Evolutionary conservation across 2,329 filamentous ascomycete species (phyloP).

Genomic region (Aspergillus quadrilineatus): DNA sequence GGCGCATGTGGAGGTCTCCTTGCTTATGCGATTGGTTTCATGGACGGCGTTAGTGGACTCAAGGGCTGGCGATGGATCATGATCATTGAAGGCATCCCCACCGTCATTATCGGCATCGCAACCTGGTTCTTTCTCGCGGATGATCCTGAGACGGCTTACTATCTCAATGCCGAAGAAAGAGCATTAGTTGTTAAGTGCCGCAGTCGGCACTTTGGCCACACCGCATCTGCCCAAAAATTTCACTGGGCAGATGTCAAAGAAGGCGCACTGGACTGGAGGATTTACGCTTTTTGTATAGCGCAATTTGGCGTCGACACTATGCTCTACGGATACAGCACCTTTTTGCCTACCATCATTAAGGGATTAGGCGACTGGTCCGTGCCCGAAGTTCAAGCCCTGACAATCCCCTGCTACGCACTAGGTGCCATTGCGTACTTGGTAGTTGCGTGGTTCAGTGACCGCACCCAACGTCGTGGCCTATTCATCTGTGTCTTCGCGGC

Average conservation of each 20-base stretch:
- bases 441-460: constrained; percentile 66
- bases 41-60: constrained; percentile 66
- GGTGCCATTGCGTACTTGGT: constrained; percentile 69
- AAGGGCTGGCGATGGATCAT: constrained; percentile 73
- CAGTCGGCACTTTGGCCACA: constrained; percentile 52
- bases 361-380: constrained; percentile 64
- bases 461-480: constrained; percentile 63
- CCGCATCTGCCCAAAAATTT: constrained; percentile 52
- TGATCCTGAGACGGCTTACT: constrained; percentile 63
- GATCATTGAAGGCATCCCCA: constrained; percentile 57
- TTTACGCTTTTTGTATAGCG: constrained; percentile 66
- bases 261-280: constrained; percentile 72
- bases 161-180: constrained; percentile 60
- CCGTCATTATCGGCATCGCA: constrained; percentile 55
- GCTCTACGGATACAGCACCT: constrained; percentile 76
- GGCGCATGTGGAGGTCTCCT: constrained; percentile 71
- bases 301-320: constrained; percentile 75
- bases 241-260: constrained; percentile 64
- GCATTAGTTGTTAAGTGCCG: constrained; percentile 55
- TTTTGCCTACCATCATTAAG: constrained; percentile 75
- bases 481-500: constrained; percentile 63
- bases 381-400: constrained; percentile 70
- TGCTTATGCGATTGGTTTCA: constrained; percentile 70
- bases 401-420: constrained; percentile 73
- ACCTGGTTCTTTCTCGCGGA: constrained; percentile 64